These are phyloP conservation scores for Lecanicillium sp. DNA, from an alignment of 2,329 filamentous ascomycete genomes.

Conservation along the genomic window DNA sequence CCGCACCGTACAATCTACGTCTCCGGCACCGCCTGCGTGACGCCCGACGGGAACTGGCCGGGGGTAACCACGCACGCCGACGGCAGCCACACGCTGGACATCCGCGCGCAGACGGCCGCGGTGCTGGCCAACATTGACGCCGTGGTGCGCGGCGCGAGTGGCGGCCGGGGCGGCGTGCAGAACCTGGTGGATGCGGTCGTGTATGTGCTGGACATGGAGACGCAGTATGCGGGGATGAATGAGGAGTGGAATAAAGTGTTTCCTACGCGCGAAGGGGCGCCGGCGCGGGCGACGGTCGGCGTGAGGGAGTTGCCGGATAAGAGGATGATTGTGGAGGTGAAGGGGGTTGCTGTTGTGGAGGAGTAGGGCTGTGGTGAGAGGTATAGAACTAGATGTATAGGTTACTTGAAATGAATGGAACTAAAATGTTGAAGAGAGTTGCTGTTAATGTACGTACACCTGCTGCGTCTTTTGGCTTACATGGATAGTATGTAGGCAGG, in stretches of 20 bases:
- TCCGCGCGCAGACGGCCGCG: constrained; percentile 29
- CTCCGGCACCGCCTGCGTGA: constrained; percentile 27
- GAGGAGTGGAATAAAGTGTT: constrained; percentile 39
- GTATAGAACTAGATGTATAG: too few relatives aligned
- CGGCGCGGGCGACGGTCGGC: constrained; percentile 25
- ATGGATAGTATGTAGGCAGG: too few relatives aligned
- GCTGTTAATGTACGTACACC: too few relatives aligned
- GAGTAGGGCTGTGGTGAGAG: constrained; percentile 8
- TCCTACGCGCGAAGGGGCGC: constrained; percentile 24
- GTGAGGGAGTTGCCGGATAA: constrained; percentile 23
- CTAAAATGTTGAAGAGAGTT: too few relatives aligned
- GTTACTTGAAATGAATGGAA: too few relatives aligned
- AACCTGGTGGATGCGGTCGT: constrained; percentile 33
- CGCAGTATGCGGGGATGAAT: constrained; percentile 35
- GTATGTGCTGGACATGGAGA: constrained; percentile 32
- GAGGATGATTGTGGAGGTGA: constrained; percentile 24
- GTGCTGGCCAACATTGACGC: constrained; percentile 28
- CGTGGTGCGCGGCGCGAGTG: constrained; percentile 28
- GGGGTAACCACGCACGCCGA: constrained; percentile 28
- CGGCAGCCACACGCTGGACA: constrained; percentile 24
- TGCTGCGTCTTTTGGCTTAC: too few relatives aligned
- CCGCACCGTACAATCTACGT: constrained; percentile 29
- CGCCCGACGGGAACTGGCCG: constrained; percentile 24
- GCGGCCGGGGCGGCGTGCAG: constrained; percentile 24
- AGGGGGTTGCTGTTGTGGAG: constrained; percentile 20